These are phyloP conservation scores for Fusarium compactum DNA, from an alignment of 2,329 filamentous ascomycete genomes.

Conservation along the genomic window DNA sequence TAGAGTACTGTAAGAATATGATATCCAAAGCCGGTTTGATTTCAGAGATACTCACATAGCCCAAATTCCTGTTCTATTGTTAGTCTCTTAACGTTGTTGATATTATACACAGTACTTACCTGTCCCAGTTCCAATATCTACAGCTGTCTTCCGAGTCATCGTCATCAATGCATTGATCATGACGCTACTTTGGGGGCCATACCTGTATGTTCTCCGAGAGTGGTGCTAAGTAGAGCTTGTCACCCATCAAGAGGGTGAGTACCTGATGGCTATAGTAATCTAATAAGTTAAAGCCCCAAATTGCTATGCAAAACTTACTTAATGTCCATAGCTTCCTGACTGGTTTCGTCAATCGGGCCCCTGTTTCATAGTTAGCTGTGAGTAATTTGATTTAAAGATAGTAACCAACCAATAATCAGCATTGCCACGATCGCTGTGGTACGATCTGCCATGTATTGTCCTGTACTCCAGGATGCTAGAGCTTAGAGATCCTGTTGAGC, in stretches of 20 bases:
- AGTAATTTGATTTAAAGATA: fast-evolving
- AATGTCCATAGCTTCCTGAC: constrained; percentile 12
- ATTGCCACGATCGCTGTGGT: not conserved
- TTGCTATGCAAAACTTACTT: not conserved
- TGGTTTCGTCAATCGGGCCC: constrained; percentile 1
- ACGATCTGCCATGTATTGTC: not conserved
- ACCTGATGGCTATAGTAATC: not conserved
- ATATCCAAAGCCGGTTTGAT: fast-evolving
- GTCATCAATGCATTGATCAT: fast-evolving
- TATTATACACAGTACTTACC: not conserved
- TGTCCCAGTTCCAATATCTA: constrained; percentile 16
- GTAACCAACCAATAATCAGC: constrained; percentile 6
- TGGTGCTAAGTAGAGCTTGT: not conserved
- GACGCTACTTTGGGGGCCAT: fast-evolving
- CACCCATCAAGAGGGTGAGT: not conserved
- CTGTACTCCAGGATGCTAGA: constrained; percentile 10
- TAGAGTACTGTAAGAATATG: not conserved
- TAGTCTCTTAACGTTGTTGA: fast-evolving
- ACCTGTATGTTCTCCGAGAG: not conserved
- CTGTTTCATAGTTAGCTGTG: not conserved
- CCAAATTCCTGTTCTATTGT: not conserved
- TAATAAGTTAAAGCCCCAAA: fast-evolving
- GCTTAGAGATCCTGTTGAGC: not conserved
- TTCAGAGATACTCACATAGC: not conserved
- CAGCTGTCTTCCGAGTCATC: not conserved